These are phyloP conservation scores for Bjerkandera adusta DNA, from an alignment of 1,284 basidiomycete genomes.

Conservation along the genomic window DNA sequence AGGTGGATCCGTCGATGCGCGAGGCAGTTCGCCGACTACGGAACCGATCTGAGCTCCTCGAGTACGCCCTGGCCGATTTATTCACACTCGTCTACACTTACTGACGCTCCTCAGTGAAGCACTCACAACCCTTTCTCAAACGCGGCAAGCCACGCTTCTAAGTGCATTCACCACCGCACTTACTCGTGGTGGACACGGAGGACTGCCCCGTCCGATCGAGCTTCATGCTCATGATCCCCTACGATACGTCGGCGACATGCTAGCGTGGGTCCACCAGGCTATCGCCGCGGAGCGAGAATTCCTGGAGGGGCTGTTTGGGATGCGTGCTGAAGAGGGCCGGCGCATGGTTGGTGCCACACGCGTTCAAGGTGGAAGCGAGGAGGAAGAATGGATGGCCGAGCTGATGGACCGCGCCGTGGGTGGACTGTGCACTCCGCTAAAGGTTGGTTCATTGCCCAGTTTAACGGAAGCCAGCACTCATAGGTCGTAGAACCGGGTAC, in stretches of 20 bases:
- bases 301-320: conserved; percentile 79
- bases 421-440: conserved; percentile 84
- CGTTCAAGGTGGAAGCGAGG: conserved; percentile 55
- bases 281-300: conserved; percentile 95
- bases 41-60: conserved; percentile 75
- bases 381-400: conserved; percentile 79
- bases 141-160: conserved; percentile 79
- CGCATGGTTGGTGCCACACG: conserved; percentile 80
- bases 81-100: background rate
- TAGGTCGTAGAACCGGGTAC: conserved; percentile 66
- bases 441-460: conserved; percentile 52
- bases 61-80: conserved; percentile 54
- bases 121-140: conserved; percentile 74
- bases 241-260: conserved; percentile 96
- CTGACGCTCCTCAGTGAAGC: conserved; percentile 57
- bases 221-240: conserved; percentile 96
- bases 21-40: conserved; percentile 77
- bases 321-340: conserved; percentile 47
- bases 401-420: conserved; percentile 83
- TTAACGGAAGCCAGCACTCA: background rate
- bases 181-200: conserved; percentile 86
- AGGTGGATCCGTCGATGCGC: conserved; percentile 70
- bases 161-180: conserved; percentile 84
- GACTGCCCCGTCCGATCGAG: conserved; percentile 91
- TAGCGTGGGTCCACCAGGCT: conserved; percentile 97